Conservation (phyloP, 768 basidiomycete species). For the Holtermannia corniformis region DNA sequence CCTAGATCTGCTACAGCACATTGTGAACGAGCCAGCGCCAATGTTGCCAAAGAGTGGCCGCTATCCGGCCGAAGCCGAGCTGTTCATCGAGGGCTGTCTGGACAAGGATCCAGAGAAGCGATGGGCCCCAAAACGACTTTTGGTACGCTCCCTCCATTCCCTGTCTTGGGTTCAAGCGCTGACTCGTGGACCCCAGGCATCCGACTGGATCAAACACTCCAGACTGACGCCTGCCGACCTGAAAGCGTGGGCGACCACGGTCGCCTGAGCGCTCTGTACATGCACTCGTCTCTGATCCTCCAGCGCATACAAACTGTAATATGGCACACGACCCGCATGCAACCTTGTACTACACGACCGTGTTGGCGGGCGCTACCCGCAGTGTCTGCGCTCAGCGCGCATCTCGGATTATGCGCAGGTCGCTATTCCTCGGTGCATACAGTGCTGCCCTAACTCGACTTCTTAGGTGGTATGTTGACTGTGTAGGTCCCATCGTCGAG, state of each 20-base stretch:
- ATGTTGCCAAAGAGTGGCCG: constrained; percentile 51
- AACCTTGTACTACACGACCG: too few relatives aligned
- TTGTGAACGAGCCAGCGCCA: constrained; percentile 97
- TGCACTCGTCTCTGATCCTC: too few relatives aligned
- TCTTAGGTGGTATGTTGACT: too few relatives aligned
- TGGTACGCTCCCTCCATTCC: constrained; percentile 33
- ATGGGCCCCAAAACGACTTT: constrained; percentile 75
- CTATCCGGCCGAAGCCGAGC: constrained; percentile 64
- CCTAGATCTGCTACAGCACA: constrained; percentile 89
- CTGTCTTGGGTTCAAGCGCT: neutral
- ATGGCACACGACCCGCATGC: too few relatives aligned
- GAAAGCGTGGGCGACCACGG: constrained; percentile 13
- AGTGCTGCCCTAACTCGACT: too few relatives aligned
- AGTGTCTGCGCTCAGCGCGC: too few relatives aligned
- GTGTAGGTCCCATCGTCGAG: too few relatives aligned
- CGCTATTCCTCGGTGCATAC: too few relatives aligned
- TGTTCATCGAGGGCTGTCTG: constrained; percentile 82
- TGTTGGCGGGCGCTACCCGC: too few relatives aligned
- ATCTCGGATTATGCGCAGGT: too few relatives aligned
- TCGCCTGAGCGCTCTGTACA: too few relatives aligned
- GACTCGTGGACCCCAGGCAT: constrained; percentile 10
- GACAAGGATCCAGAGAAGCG: constrained; percentile 77
- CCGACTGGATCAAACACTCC: constrained; percentile 24
- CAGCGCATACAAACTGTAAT: too few relatives aligned
- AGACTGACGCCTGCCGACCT: constrained; percentile 22